Evolutionary conservation across 1,284 basidiomycete species (phyloP).

Genomic region (Ceratobasidium sp.): DNA sequence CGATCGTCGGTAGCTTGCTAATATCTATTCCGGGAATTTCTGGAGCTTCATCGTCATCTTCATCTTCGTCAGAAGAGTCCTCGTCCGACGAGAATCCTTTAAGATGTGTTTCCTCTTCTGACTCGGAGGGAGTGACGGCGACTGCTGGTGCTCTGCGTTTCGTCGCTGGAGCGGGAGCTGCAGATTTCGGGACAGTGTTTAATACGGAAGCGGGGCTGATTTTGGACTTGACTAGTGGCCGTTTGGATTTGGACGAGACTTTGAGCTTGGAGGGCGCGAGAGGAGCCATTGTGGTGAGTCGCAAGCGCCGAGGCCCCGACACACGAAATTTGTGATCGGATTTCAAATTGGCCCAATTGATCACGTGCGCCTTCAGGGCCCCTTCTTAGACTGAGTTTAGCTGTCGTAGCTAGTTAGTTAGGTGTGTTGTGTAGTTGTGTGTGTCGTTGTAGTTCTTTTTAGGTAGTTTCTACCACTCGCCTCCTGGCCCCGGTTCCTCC

Average conservation of each 20-base stretch:
- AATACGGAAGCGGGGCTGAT: slow-evolving; percentile 40
- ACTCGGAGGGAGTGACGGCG: slow-evolving; percentile 33
- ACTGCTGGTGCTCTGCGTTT: not conserved
- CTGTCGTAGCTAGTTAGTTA: too few species aligned
- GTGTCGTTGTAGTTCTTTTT: too few species aligned
- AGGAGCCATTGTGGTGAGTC: slow-evolving; percentile 58
- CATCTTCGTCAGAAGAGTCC: slow-evolving; percentile 82
- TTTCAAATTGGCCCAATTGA: slow-evolving; percentile 21
- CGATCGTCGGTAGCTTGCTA: slow-evolving; percentile 79
- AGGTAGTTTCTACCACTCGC: too few species aligned
- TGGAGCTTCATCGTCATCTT: slow-evolving; percentile 56
- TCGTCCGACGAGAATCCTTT: slow-evolving; percentile 84
- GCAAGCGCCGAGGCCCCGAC: not conserved
- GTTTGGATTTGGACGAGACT: slow-evolving; percentile 36
- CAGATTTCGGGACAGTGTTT: slow-evolving; percentile 48
- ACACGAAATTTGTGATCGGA: slow-evolving; percentile 26
- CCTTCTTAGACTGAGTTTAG: too few species aligned
- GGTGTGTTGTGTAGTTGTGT: too few species aligned
- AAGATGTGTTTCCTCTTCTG: slow-evolving; percentile 59
- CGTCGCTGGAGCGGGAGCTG: not conserved
- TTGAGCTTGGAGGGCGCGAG: slow-evolving; percentile 51
- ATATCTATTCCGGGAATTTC: slow-evolving; percentile 66
- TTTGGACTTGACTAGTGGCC: slow-evolving; percentile 22
- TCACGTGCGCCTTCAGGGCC: not conserved
- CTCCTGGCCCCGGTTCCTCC: too few species aligned